Evolutionary conservation across 1,139 yeast species (phyloP).

Genomic region (Yamadazyma buinensis): DNA sequence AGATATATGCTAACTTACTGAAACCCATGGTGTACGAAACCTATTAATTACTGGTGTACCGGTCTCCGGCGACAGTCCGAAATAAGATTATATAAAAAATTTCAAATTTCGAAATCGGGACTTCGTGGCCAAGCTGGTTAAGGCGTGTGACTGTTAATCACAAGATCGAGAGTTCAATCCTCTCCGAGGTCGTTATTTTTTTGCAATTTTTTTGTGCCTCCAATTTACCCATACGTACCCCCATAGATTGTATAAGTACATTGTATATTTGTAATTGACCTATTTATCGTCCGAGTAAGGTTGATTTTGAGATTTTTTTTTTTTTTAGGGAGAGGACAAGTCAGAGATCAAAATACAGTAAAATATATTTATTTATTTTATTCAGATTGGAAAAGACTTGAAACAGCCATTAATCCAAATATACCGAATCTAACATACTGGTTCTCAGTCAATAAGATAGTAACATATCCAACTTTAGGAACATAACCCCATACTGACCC

Average conservation of each 20-base stretch:
- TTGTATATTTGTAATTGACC: too few species aligned
- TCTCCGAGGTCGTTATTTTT: slow-evolving; percentile 28
- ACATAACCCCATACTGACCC: slow-evolving; percentile 90
- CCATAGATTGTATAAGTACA: too few species aligned
- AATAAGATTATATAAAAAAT: too few species aligned
- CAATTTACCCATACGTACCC: too few species aligned
- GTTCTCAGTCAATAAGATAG: slow-evolving; percentile 90
- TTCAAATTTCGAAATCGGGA: slow-evolving; percentile 12
- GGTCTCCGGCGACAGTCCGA: too few species aligned
- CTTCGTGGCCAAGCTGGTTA: slow-evolving; percentile 44
- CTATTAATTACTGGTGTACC: too few species aligned
- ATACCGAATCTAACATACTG: slow-evolving; percentile 68
- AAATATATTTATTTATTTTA: slow-evolving; percentile 2
- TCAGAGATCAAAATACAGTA: neutral
- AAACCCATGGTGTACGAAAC: too few species aligned
- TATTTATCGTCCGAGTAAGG: too few species aligned
- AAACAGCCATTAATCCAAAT: slow-evolving; percentile 63
- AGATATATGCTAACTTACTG: too few species aligned
- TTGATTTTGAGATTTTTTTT: neutral
- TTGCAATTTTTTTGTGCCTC: too few species aligned
- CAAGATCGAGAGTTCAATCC: slow-evolving; percentile 42
- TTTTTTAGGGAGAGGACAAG: neutral
- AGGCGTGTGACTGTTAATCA: slow-evolving; percentile 44
- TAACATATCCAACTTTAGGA: slow-evolving; percentile 89
- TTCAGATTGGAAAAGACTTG: slow-evolving; percentile 39